These are phyloP conservation scores for Ogataea allantospora DNA, from an alignment of 805 yeast species.

Conservation along the genomic window DNA sequence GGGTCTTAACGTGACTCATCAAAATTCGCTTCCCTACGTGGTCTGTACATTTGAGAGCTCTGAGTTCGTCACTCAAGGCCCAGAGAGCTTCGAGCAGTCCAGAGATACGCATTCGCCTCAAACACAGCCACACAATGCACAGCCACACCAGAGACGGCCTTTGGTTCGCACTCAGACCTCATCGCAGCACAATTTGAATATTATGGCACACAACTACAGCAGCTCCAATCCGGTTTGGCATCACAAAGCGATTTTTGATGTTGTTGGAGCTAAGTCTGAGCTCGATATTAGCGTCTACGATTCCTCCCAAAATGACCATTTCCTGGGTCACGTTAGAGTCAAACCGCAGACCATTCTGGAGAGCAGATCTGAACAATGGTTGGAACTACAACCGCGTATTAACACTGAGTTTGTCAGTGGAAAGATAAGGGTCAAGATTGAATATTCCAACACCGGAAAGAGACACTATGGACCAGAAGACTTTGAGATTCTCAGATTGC, in stretches of 20 bases:
- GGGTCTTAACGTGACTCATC: slow-evolving; percentile 55
- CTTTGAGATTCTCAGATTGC: slow-evolving; percentile 83
- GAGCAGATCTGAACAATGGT: slow-evolving; percentile 63
- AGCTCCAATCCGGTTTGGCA: slow-evolving; percentile 80
- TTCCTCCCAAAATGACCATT: slow-evolving; percentile 74
- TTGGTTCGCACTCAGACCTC: slow-evolving; percentile 29
- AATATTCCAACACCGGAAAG: slow-evolving; percentile 65
- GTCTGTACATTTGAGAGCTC: slow-evolving; percentile 91
- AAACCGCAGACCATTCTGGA: slow-evolving; percentile 57
- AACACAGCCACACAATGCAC: slow-evolving; percentile 5
- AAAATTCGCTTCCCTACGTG: slow-evolving; percentile 73
- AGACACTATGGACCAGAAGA: slow-evolving; percentile 90
- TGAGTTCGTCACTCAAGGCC: slow-evolving; percentile 83
- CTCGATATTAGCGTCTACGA: slow-evolving; percentile 91
- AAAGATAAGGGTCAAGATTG: slow-evolving; percentile 70
- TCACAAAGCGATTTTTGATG: slow-evolving; percentile 91
- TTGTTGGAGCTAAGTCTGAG: slow-evolving; percentile 78
- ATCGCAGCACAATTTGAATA: slow-evolving; percentile 26
- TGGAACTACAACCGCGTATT: slow-evolving; percentile 66
- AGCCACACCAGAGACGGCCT: slow-evolving; percentile 25
- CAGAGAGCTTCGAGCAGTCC: slow-evolving; percentile 44
- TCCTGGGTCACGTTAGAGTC: slow-evolving; percentile 80
- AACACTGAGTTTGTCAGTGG: slow-evolving; percentile 78
- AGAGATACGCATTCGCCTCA: slow-evolving; percentile 10
- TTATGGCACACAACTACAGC: slow-evolving; percentile 25